Conservation (phyloP, 225 moss, liverwort and hornwort genomes). For the Bryum argenteum region DNA sequence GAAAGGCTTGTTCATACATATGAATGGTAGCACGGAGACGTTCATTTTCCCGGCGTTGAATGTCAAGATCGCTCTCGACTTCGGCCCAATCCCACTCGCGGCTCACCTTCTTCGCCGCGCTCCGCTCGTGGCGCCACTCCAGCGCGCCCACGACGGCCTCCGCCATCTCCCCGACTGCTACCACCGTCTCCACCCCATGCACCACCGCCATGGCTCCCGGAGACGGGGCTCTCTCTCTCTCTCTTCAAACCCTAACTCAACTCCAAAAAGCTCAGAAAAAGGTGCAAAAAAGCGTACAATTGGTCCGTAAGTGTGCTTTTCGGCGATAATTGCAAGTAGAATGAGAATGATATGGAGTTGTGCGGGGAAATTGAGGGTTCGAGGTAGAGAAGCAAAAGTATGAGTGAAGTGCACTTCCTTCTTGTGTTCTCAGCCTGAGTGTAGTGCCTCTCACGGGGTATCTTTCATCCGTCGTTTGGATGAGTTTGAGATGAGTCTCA, state of each 20-base stretch:
- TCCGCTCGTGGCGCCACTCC: slow-evolving; percentile 80
- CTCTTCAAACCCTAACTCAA: slow-evolving; percentile 20
- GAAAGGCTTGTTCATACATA: slow-evolving; percentile 70
- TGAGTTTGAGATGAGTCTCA: slow-evolving; percentile 5
- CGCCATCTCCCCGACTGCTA: slow-evolving; percentile 90
- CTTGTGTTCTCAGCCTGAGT: neutral
- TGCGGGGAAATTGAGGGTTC: neutral
- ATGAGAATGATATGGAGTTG: neutral
- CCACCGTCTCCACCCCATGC: slow-evolving; percentile 74
- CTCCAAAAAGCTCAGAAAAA: neutral
- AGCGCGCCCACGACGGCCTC: slow-evolving; percentile 74
- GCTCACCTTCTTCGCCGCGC: slow-evolving; percentile 46
- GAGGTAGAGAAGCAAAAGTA: neutral
- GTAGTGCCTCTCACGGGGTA: slow-evolving; percentile 9
- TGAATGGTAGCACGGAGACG: slow-evolving; percentile 63
- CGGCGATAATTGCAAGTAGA: neutral
- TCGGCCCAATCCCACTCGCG: slow-evolving; percentile 70
- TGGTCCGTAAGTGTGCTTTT: neutral
- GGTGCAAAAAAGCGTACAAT: too few relatives aligned
- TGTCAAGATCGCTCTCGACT: slow-evolving; percentile 71
- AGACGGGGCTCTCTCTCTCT: neutral
- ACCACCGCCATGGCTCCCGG: slow-evolving; percentile 42
- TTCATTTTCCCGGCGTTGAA: slow-evolving; percentile 67
- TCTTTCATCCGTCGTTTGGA: neutral
- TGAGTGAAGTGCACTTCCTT: neutral